Conservation (phyloP, 164 flowering plant genomes). For the Vitis amurensis region DNA sequence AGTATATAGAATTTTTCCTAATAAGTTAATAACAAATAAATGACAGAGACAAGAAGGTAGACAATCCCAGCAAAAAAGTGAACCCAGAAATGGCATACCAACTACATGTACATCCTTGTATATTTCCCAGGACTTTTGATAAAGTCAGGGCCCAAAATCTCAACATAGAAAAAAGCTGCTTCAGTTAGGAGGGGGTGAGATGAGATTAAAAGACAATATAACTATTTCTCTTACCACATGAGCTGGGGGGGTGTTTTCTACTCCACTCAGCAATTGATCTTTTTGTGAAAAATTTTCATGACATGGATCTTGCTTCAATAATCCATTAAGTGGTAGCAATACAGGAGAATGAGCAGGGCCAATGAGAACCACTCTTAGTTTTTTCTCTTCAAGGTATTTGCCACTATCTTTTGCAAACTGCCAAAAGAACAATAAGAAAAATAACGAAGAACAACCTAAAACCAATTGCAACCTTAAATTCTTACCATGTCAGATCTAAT, state of each 20-base stretch:
- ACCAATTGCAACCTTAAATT: slow-evolving; percentile 3
- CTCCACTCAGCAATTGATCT: slow-evolving; percentile 25
- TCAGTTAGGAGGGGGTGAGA: not conserved
- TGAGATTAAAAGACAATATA: not conserved
- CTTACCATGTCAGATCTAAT: slow-evolving; percentile 60
- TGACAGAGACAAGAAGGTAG: too few species aligned
- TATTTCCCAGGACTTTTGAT: too few species aligned
- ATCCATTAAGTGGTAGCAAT: slow-evolving; percentile 46
- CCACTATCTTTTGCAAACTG: slow-evolving; percentile 70
- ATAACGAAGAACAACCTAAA: not conserved
- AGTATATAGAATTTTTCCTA: too few species aligned
- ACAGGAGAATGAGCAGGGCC: slow-evolving; percentile 60
- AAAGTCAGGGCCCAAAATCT: too few species aligned
- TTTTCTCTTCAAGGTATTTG: slow-evolving; percentile 69
- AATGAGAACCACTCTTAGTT: slow-evolving; percentile 62
- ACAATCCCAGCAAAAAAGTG: too few species aligned
- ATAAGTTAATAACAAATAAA: too few species aligned
- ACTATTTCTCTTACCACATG: slow-evolving; percentile 25
- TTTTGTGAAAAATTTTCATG: slow-evolving; percentile 20
- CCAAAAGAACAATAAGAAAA: slow-evolving; percentile 20
- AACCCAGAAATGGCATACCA: too few species aligned
- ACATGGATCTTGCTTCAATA: slow-evolving; percentile 31
- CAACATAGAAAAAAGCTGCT: too few species aligned
- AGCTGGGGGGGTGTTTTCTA: slow-evolving; percentile 34
- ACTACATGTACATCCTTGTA: too few species aligned